A percentile compares a stretch with the other conserved stretches of the same genome.
phyloP scores from a whole-genome alignment of 306 rosid species.

The Sesbania bispinosa region DNA sequence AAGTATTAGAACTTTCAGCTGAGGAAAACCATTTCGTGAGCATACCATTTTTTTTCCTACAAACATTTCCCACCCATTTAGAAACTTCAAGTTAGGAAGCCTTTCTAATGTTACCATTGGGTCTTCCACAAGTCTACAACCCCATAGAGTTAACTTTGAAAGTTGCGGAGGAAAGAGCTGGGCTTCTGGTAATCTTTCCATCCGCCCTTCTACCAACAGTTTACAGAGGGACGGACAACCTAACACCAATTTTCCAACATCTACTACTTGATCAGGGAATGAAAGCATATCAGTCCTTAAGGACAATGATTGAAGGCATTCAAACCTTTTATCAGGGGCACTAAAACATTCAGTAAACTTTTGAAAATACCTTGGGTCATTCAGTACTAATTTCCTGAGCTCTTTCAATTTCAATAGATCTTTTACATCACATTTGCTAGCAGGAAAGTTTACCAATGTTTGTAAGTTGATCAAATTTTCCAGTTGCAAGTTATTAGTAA shows the following conservation, averaged over 20 bases:
- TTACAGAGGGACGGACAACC: slow-evolving; percentile 49
- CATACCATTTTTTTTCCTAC: slow-evolving; percentile 38
- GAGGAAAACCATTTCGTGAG: slow-evolving; percentile 44
- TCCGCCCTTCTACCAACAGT: slow-evolving; percentile 27
- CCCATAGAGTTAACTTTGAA: slow-evolving; percentile 38
- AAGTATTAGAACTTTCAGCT: slow-evolving; percentile 34
- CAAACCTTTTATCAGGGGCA: slow-evolving; percentile 9
- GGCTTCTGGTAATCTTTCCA: slow-evolving; percentile 13
- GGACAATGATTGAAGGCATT: slow-evolving; percentile 40
- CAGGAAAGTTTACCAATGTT: slow-evolving; percentile 49
- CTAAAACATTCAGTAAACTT: slow-evolving; percentile 31
- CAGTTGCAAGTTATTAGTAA: slow-evolving; percentile 16
- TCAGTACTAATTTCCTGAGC: slow-evolving; percentile 43
- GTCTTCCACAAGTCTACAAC: slow-evolving; percentile 33
- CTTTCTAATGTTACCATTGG: slow-evolving; percentile 40
- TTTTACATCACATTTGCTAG: slow-evolving; percentile 35
- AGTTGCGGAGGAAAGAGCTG: slow-evolving; percentile 18
- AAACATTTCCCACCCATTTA: slow-evolving; percentile 37
- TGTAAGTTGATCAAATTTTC: slow-evolving; percentile 39
- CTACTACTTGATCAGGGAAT: slow-evolving; percentile 31
- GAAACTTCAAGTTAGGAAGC: slow-evolving; percentile 41
- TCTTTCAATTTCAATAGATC: slow-evolving; percentile 31
- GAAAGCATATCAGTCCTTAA: slow-evolving; percentile 34
- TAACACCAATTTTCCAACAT: slow-evolving; percentile 24
- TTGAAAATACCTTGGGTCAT: slow-evolving; percentile 40